phyloP scores from a whole-genome alignment of 306 rosid species.

The Prunus mira region DNA sequence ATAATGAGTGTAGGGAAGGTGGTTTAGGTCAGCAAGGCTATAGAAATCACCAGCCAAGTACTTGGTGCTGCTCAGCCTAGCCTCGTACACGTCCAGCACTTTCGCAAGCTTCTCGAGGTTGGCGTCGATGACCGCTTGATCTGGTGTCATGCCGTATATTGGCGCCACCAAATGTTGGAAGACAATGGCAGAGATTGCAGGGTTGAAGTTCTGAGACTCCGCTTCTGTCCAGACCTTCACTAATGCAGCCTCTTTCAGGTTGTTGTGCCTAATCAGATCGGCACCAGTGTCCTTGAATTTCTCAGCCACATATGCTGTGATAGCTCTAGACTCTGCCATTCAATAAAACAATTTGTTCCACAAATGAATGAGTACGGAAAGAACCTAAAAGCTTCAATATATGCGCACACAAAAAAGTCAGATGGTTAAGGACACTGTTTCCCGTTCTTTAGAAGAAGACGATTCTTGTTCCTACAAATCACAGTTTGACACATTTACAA shows the following conservation, averaged over 20 bases:
- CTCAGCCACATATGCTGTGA: conserved; percentile 56
- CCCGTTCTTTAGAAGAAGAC: no score
- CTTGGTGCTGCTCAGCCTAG: conserved; percentile 47
- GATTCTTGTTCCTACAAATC: no score
- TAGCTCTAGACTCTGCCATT: conserved; percentile 69
- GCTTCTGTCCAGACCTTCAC: conserved; percentile 74
- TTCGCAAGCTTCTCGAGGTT: conserved; percentile 47
- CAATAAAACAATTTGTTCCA: not conserved
- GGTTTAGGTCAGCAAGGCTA: conserved; percentile 67
- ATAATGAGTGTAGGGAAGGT: conserved; percentile 50
- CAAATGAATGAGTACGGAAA: no score
- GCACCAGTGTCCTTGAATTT: conserved; percentile 57
- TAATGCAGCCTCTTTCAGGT: conserved; percentile 46
- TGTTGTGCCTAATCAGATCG: conserved; percentile 46
- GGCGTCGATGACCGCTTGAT: conserved; percentile 45
- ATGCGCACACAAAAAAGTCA: no score
- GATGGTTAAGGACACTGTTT: no score
- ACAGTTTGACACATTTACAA: no score
- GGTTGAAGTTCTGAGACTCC: conserved; percentile 52
- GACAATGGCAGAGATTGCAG: conserved; percentile 51
- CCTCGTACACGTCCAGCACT: conserved; percentile 65
- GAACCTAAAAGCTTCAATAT: no score
- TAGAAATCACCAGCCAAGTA: conserved; percentile 62
- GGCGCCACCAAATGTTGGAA: conserved; percentile 51
- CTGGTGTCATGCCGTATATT: conserved; percentile 34